phyloP scores from a whole-genome alignment of 2,329 filamentous ascomycete genomes.

The Alternaria infectoria region DNA sequence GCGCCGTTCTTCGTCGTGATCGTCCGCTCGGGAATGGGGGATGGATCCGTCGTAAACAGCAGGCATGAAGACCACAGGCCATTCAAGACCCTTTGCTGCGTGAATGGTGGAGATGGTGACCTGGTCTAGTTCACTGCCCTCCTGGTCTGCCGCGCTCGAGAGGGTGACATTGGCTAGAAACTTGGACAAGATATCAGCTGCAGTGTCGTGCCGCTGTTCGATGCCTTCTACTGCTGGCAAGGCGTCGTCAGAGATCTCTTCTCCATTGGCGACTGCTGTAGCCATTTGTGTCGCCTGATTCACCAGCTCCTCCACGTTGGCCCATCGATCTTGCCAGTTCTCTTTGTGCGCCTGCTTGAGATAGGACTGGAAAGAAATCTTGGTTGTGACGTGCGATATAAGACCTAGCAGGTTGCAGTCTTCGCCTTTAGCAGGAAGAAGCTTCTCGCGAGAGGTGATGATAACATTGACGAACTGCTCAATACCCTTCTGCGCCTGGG shows the following conservation, averaged over 20 bases:
- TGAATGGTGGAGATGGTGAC: slow-evolving; percentile 97
- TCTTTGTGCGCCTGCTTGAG: slow-evolving; percentile 74
- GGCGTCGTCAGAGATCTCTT: slow-evolving; percentile 54
- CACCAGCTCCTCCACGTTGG: slow-evolving; percentile 88
- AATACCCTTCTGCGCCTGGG: slow-evolving; percentile 63
- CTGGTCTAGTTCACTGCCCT: slow-evolving; percentile 63
- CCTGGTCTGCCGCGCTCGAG: slow-evolving; percentile 69
- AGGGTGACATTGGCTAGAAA: slow-evolving; percentile 92
- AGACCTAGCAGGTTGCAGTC: slow-evolving; percentile 53
- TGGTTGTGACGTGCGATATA: slow-evolving; percentile 65
- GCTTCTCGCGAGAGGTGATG: slow-evolving; percentile 61
- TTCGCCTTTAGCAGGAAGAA: slow-evolving; percentile 53
- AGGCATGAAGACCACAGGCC: slow-evolving; percentile 93
- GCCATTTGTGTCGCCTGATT: slow-evolving; percentile 76
- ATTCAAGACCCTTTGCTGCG: slow-evolving; percentile 93
- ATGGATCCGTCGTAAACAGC: slow-evolving; percentile 89
- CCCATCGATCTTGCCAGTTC: slow-evolving; percentile 72
- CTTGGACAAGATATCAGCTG: slow-evolving; percentile 71
- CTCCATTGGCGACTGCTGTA: slow-evolving; percentile 51
- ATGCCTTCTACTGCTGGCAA: slow-evolving; percentile 73
- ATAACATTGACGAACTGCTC: slow-evolving; percentile 66
- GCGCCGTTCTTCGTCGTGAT: slow-evolving; percentile 84
- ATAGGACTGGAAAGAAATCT: slow-evolving; percentile 75
- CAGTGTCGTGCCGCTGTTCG: slow-evolving; percentile 62
- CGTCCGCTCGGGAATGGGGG: slow-evolving; percentile 84